Base-by-base conservation (phyloP, 2,329 filamentous ascomycete genomes). In the Diaporthe destruens region DNA sequence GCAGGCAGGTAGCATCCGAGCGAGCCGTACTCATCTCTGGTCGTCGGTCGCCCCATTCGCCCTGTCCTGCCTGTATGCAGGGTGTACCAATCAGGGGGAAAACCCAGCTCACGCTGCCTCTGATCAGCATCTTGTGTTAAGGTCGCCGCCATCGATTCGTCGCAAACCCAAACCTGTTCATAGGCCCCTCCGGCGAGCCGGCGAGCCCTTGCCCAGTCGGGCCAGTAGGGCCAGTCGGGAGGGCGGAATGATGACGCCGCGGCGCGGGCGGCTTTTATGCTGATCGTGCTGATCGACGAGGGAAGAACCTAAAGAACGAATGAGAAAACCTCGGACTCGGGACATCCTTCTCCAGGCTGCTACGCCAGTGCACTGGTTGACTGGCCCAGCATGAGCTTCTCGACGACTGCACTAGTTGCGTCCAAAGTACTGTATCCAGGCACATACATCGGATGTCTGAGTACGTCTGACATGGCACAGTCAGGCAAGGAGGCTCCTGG, bases 121-220 rank as follows among this genome's bases (percentile, higher is more conserved):
- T 54, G 71, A 72, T 72, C 71, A 65, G 71, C 67, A 47, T 8
- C n/a, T 39, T 32, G 71, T 54, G 20, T 51, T 23, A 47, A 44
- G 51, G n/a, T 61, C 25, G 16, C 16, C 23, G 44, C 44, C 57
- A 59, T 66, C 71, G 67, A 72, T 71, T 66, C 55, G 57, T 61
- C 47, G 71, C 67, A 69, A 68, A 14, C 61, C 39, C 59, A 71
- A 53, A 44, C 65, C 39, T 39, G 54, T 57, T 12, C 44, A 49
- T 4, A 11, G 34, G 51, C 54, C 29, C 47, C 20, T 18, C 20
- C 18, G 55, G 25, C 63, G 25, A 34, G 61, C 39, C 63, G 47
- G 25, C 63, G 25, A 34, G 61, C 39, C 63, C 39, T 63, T n/a
- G 57, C 25, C 63, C 65, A 16, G 49, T 42, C 66, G 66, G 61